phyloP scores from a whole-genome alignment of 192 early-diverging fungal genomes.

The Dissophora ornata region DNA sequence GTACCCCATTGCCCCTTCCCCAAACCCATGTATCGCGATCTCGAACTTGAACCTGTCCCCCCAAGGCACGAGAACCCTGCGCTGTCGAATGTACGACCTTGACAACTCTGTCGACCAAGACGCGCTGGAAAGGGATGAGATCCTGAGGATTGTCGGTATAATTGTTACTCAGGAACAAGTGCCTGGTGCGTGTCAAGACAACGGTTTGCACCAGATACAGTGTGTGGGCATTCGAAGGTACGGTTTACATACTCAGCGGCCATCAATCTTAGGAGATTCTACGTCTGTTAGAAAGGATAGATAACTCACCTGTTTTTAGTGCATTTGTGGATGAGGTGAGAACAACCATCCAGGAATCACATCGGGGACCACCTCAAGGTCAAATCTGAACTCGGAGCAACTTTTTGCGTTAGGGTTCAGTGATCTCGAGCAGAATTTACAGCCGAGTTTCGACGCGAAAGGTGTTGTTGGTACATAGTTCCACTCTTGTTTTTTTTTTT shows the following conservation, averaged over 20 bases:
- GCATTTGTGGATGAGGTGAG: slow-evolving; percentile 24
- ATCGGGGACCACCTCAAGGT: not conserved
- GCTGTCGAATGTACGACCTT: slow-evolving; percentile 22
- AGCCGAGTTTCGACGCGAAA: no score
- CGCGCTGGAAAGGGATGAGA: slow-evolving; percentile 8
- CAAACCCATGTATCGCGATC: not conserved
- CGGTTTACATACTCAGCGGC: no score
- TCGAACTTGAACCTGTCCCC: not conserved
- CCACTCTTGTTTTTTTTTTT: no score
- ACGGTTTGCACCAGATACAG: not conserved
- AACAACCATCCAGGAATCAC: slow-evolving; percentile 2
- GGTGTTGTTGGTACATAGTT: no score
- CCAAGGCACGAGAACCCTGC: not conserved
- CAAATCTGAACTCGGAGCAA: not conserved
- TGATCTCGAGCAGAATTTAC: no score
- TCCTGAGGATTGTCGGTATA: slow-evolving; percentile 10
- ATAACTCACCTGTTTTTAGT: not conserved
- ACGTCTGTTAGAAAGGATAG: no score
- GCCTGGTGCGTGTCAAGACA: not conserved
- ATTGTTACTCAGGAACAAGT: not conserved
- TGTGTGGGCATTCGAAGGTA: slow-evolving; percentile 14
- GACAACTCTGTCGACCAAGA: slow-evolving; percentile 9
- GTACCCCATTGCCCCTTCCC: not conserved
- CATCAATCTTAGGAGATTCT: no score
- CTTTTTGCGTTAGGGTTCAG: no score